A percentile compares a stretch with the other conserved stretches of the same genome.
These are phyloP conservation scores for Clavariopsis aquatica DNA, from an alignment of 495 filamentous ascomycete genomes.

Conservation along the genomic window DNA sequence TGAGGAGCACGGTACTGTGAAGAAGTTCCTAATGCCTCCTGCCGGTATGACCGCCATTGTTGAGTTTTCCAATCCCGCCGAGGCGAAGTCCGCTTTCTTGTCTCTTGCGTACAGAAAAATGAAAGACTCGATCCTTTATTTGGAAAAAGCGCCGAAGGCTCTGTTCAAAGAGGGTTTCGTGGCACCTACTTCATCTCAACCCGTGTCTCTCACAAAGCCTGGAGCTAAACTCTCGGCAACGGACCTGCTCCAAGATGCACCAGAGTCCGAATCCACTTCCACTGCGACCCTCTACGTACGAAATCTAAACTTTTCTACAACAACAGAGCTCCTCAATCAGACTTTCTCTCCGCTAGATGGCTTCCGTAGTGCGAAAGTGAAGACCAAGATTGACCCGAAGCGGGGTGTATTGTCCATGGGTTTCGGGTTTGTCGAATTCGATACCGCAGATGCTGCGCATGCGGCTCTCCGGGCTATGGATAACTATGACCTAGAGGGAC, in stretches of 20 bases:
- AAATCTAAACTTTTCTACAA: conserved; percentile 92
- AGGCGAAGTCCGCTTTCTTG: conserved; percentile 78
- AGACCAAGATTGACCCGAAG: conserved; percentile 85
- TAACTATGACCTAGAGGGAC: conserved; percentile 78
- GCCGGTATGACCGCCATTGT: conserved; percentile 90
- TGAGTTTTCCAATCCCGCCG: conserved; percentile 73
- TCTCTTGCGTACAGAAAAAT: conserved; percentile 83
- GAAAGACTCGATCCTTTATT: conserved; percentile 86
- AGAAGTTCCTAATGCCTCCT: conserved; percentile 84
- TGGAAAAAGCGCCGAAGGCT: conserved; percentile 89
- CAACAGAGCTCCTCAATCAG: conserved; percentile 67
- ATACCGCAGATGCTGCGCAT: conserved; percentile 70
- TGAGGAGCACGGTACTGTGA: conserved; percentile 70
- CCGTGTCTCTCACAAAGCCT: conserved; percentile 34
- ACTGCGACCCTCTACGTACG: conserved; percentile 85
- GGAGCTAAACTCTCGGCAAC: conserved; percentile 53
- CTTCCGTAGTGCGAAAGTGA: conserved; percentile 61
- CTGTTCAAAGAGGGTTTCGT: conserved; percentile 56
- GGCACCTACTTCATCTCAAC: conserved; percentile 2
- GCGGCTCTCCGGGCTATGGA: conserved; percentile 82
- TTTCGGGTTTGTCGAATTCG: conserved; percentile 86
- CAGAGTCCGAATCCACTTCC: conserved; percentile 54
- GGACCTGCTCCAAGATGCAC: conserved; percentile 55
- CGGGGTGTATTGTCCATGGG: conserved; percentile 53
- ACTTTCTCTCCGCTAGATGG: conserved; percentile 79